phyloP scores from a whole-genome alignment of 768 basidiomycete species.

The Strobilomyces echinocephalus region DNA sequence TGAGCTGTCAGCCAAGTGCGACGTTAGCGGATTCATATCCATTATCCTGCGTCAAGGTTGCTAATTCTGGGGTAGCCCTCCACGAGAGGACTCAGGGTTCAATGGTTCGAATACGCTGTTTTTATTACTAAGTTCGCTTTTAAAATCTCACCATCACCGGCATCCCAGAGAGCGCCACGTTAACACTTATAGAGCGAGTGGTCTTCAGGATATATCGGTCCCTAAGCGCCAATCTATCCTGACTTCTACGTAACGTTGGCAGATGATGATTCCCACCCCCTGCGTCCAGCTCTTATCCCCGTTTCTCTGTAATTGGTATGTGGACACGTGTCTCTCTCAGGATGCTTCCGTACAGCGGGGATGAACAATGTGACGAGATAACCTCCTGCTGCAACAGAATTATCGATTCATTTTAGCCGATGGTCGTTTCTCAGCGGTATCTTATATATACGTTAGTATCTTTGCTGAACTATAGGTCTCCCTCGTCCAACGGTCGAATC shows the following conservation, averaged over 20 bases:
- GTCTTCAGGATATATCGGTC: conserved; percentile 7
- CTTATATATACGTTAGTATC: conserved; percentile 15
- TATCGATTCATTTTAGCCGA: conserved; percentile 10
- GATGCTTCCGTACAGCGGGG: conserved; percentile 13
- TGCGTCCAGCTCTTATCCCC: conserved; percentile 7
- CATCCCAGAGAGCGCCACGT: not conserved
- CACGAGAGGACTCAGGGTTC: not conserved
- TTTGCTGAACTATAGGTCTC: conserved; percentile 1
- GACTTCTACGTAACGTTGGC: conserved; percentile 17
- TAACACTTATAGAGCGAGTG: not conserved
- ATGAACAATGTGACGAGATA: conserved; percentile 13
- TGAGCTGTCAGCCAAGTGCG: not conserved
- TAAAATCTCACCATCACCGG: not conserved
- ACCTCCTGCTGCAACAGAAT: conserved; percentile 5
- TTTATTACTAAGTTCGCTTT: not conserved
- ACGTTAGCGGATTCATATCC: not conserved
- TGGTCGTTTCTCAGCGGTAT: conserved; percentile 10
- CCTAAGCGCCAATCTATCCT: conserved; percentile 10
- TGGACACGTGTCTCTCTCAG: conserved; percentile 13
- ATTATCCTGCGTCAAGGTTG: not conserved
- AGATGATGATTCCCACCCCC: conserved; percentile 18
- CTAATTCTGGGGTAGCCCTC: conserved; percentile 4
- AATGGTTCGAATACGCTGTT: not conserved
- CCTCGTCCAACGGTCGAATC: conserved; percentile 1
- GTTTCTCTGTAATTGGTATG: conserved; percentile 16